phyloP scores from a whole-genome alignment of 768 basidiomycete species.

The Asterophora parasitica region DNA sequence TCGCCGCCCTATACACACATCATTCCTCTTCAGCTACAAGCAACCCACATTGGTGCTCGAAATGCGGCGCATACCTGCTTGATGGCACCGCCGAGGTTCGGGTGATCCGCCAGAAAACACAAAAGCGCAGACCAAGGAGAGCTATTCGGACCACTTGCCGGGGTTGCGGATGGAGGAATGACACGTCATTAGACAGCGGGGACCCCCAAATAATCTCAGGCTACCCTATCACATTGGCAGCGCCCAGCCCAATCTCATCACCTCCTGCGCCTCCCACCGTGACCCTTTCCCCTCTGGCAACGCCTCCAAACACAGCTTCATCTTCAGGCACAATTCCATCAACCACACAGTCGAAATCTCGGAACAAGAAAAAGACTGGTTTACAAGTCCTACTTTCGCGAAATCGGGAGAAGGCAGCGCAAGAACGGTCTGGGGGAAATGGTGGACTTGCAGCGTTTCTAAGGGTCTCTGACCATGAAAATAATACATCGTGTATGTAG shows the following conservation, averaged over 20 bases:
- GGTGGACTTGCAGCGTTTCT: constrained; percentile 50
- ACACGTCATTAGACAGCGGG: constrained; percentile 17
- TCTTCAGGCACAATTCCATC: not conserved
- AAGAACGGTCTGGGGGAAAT: constrained; percentile 27
- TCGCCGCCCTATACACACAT: constrained; percentile 59
- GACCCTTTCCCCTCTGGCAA: constrained; percentile 6
- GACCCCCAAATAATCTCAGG: not conserved
- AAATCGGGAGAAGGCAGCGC: constrained; percentile 49
- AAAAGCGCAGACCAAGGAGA: constrained; percentile 17
- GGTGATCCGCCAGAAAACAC: constrained; percentile 26
- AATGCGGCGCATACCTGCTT: constrained; percentile 50
- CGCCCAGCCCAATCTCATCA: constrained; percentile 6
- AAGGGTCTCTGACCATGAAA: constrained; percentile 28
- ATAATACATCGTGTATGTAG: not conserved
- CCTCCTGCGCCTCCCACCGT: constrained; percentile 5
- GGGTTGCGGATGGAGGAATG: constrained; percentile 24
- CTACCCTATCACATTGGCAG: not conserved
- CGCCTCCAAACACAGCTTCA: not conserved
- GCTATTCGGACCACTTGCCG: constrained; percentile 25
- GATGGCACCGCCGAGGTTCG: constrained; percentile 33
- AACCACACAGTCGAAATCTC: constrained; percentile 23
- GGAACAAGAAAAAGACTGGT: constrained; percentile 50
- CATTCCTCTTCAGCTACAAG: constrained; percentile 29
- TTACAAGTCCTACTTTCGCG: constrained; percentile 62
- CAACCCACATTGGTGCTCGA: constrained; percentile 33